Evolutionary conservation across 2,329 filamentous ascomycete genomes (phyloP).

Genomic region (Alternaria viburni): DNA sequence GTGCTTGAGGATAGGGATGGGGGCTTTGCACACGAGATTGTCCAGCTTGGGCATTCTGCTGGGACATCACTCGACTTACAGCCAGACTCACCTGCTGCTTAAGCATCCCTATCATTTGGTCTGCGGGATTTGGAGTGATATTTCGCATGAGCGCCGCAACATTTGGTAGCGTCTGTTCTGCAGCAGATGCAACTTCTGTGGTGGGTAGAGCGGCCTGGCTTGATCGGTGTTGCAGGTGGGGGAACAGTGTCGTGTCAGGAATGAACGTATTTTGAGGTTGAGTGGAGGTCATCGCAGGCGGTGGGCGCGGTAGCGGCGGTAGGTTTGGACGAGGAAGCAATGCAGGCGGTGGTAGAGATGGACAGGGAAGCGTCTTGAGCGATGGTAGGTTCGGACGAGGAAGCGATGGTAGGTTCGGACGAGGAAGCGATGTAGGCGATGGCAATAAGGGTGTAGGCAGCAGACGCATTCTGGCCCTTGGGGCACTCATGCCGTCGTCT

Average conservation of each 20-base stretch:
- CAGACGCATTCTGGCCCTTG: not conserved
- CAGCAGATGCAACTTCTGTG: not conserved
- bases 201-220: not conserved
- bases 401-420: not conserved
- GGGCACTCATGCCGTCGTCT: conserved; percentile 2
- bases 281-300: not conserved
- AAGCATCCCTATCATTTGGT: conserved; percentile 10
- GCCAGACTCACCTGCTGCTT: conserved; percentile 7
- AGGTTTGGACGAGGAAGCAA: not conserved
- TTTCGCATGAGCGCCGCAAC: conserved; percentile 18
- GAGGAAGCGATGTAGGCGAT: not conserved
- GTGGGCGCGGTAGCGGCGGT: not conserved
- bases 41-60: not conserved
- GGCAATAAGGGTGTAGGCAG: not conserved
- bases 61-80: not conserved
- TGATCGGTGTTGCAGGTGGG: not conserved
- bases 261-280: not conserved
- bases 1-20: not conserved
- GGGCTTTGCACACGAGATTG: not conserved
- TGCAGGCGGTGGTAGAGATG: not conserved
- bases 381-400: not conserved
- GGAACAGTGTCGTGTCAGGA: not conserved
- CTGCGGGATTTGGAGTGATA: conserved; percentile 11
- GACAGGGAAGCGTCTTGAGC: not conserved
- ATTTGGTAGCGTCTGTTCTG: not conserved